Percentiles rank a stretch among this genome's conserved stretches.
Evolutionary conservation across 192 early-diverging fungal genomes (phyloP).

Genomic region (Rhizoclosmatium sp.): DNA sequence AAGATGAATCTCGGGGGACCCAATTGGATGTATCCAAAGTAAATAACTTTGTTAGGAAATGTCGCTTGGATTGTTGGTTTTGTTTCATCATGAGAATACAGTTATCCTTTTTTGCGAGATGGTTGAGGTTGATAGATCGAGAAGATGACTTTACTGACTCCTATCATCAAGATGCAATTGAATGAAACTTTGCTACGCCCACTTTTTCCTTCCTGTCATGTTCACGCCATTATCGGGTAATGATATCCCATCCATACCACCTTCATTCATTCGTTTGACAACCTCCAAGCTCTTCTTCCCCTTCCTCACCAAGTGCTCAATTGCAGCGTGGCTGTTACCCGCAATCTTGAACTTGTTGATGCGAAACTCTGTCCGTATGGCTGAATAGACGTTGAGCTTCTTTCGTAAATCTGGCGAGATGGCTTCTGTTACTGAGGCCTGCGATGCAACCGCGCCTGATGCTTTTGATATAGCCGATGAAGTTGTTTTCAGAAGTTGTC

Average conservation of each 20-base stretch:
- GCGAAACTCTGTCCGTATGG: slow-evolving; percentile 17
- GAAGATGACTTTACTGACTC: too few relatives aligned
- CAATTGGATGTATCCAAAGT: slow-evolving; percentile 11
- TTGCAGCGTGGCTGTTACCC: background rate
- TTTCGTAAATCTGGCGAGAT: background rate
- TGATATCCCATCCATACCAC: slow-evolving; percentile 8
- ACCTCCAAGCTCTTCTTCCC: slow-evolving; percentile 17
- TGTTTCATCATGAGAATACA: too few relatives aligned
- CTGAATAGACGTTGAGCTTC: slow-evolving; percentile 16
- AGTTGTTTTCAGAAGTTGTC: slow-evolving; percentile 1
- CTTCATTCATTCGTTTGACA: background rate
- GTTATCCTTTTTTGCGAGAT: too few relatives aligned
- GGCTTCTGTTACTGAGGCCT: background rate
- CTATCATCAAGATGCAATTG: too few relatives aligned
- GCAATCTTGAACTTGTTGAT: background rate
- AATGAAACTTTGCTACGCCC: background rate
- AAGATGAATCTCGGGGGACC: background rate
- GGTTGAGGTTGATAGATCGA: too few relatives aligned
- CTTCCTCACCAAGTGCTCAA: slow-evolving; percentile 27
- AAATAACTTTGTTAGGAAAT: background rate
- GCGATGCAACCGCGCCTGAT: too few relatives aligned
- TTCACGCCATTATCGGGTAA: background rate
- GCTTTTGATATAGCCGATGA: background rate
- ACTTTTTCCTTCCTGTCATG: slow-evolving; percentile 2
- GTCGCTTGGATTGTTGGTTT: background rate